Base-by-base conservation (phyloP, 257 asterid genomes). In the Orobanche coerulescens region DNA sequence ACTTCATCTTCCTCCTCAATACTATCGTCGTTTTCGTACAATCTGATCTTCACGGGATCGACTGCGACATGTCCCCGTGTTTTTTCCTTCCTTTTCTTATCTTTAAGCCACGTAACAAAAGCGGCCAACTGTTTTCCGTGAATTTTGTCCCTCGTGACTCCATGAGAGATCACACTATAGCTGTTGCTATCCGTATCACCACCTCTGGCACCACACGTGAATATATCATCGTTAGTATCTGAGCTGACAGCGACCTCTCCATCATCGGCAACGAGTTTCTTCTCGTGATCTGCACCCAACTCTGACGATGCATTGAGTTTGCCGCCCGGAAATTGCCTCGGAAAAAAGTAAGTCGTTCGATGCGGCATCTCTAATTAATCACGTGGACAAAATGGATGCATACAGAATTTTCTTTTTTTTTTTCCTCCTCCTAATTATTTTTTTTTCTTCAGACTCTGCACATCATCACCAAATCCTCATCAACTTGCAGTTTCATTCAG, bases 331-430 rank as follows among this genome's bases (percentile, higher is more conserved):
- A 85, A 85, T 62, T 92, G 90, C 82, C 96, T 66, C 0, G 96
- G 94, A 31, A 92, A 92, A 51, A 92, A 68, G 83, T 92, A 92
- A 19, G 96, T 84, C 0, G 98, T 79, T 65, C 94, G 78, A 73
- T 92, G 98, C 72, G 98, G 98, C 98, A 92, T 92, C 80, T 61
- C 73, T 75, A n/a, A n/a, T n/a, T 53, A 25, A 52, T 64, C 86
- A 61, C 90, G 93, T 78, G 86, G 76, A 61, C 23, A 10, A 14
- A 19, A 19, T 2, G 0, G 36, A 49, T 10, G 26, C 53, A 31
- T 14, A 26, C 5, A 62, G 4, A 10, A 19, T 43, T 43, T 51
- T 11, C 43, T 14, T 22, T 13, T 18, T 13, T 1, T 50, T 9
- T 13, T 30, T 7, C 49, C 34, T 52, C 5, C 40, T 18, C 24